Conservation (phyloP, 106 monocot genomes). For the Cymbidium sinense region DNA sequence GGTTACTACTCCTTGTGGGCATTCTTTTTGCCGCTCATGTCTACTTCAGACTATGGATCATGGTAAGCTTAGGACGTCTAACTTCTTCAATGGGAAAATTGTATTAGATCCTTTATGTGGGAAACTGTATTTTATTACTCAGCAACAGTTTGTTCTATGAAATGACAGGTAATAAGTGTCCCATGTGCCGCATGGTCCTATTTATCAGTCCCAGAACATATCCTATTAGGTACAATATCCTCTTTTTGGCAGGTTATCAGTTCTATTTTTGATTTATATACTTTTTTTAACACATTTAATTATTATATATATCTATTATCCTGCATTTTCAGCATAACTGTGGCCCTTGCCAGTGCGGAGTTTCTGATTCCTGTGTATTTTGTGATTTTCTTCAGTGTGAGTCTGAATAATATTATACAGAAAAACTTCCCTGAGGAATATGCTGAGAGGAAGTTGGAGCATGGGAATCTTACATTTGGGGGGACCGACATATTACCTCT, state of each 20-base stretch:
- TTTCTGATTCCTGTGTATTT: slow-evolving; percentile 21
- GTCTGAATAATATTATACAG: slow-evolving; percentile 88
- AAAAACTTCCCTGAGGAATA: slow-evolving; percentile 81
- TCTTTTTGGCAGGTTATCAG: background rate
- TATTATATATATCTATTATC: background rate
- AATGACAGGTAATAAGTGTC: slow-evolving; percentile 79
- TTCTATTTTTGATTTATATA: background rate
- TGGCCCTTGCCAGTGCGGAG: background rate
- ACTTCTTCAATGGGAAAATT: background rate
- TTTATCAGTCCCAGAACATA: slow-evolving; percentile 85
- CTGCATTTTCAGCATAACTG: slow-evolving; percentile 6
- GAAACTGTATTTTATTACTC: background rate
- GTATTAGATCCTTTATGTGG: background rate
- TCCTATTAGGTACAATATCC: slow-evolving; percentile 68
- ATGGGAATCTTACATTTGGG: slow-evolving; percentile 52
- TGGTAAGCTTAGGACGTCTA: slow-evolving; percentile 36
- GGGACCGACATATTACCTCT: slow-evolving; percentile 80
- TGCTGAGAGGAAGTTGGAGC: slow-evolving; percentile 76
- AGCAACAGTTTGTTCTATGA: background rate
- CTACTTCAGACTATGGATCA: slow-evolving; percentile 96
- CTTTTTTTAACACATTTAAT: background rate
- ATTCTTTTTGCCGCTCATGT: slow-evolving; percentile 93
- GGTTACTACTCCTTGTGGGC: slow-evolving; percentile 97
- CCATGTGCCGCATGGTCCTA: slow-evolving; percentile 89
- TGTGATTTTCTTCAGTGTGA: slow-evolving; percentile 65